phyloP scores from a whole-genome alignment of 495 filamentous ascomycete species.

The Hyaloscypha variabilis region DNA sequence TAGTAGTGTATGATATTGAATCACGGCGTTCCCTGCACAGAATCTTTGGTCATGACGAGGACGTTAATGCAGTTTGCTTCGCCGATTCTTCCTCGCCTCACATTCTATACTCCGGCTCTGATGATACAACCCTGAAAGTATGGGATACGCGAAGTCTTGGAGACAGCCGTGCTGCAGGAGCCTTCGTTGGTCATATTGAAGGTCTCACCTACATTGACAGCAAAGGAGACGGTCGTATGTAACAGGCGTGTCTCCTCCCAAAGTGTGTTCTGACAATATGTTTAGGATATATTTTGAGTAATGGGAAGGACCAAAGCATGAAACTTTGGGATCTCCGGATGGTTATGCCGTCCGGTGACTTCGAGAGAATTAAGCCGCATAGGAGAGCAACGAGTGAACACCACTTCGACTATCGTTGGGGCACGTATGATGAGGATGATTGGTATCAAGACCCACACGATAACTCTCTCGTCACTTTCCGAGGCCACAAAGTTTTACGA shows the following conservation, averaged over 20 bases:
- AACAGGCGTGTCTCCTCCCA: background rate
- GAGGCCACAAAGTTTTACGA: conserved; percentile 83
- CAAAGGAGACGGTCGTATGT: conserved; percentile 83
- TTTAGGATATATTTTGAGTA: conserved; percentile 79
- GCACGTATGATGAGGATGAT: conserved; percentile 65
- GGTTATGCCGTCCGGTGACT: conserved; percentile 72
- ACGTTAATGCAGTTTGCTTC: conserved; percentile 97
- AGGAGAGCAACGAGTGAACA: conserved; percentile 55
- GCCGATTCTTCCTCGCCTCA: conserved; percentile 88
- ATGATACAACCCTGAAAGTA: conserved; percentile 92
- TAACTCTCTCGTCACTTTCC: conserved; percentile 90
- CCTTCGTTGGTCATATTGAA: conserved; percentile 93
- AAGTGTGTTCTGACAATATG: background rate
- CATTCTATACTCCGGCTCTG: conserved; percentile 94
- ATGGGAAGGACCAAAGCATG: conserved; percentile 95
- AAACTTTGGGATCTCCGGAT: conserved; percentile 94
- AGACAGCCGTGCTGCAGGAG: conserved; percentile 83
- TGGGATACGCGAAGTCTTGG: conserved; percentile 94
- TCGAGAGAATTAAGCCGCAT: conserved; percentile 54
- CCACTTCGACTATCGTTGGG: conserved; percentile 83
- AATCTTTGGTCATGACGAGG: conserved; percentile 77
- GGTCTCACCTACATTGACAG: conserved; percentile 94
- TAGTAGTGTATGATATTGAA: conserved; percentile 95
- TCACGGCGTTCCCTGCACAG: conserved; percentile 70
- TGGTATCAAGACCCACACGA: conserved; percentile 83